Evolutionary conservation across 2,329 filamentous ascomycete species (phyloP).

Genomic region (Huntiella bhutanensis): DNA sequence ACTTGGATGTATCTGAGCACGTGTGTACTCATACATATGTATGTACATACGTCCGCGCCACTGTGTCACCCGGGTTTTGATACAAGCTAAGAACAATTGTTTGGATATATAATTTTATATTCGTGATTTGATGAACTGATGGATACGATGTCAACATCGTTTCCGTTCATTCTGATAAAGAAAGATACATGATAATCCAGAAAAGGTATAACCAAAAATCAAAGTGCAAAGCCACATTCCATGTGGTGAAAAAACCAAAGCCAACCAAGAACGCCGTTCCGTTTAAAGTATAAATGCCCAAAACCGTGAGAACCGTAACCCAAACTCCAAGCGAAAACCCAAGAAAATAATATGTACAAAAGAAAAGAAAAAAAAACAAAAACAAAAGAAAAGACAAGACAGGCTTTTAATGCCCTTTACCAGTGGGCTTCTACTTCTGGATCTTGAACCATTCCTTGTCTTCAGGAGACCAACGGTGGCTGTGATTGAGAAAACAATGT

Average conservation of each 20-base stretch:
- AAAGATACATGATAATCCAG: too few relatives aligned
- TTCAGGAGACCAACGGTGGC: slow-evolving; percentile 40
- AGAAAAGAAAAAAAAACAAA: not conserved
- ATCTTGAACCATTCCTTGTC: slow-evolving; percentile 40
- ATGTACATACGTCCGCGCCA: too few relatives aligned
- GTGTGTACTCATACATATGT: too few relatives aligned
- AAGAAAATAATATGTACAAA: not conserved
- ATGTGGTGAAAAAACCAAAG: not conserved
- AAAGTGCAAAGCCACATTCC: not conserved
- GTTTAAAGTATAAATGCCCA: too few relatives aligned
- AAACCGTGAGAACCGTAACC: too few relatives aligned
- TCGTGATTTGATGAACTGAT: too few relatives aligned
- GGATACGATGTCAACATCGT: too few relatives aligned
- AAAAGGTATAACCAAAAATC: not conserved
- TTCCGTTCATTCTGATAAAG: too few relatives aligned
- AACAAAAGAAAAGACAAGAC: not conserved
- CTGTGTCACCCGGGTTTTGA: too few relatives aligned
- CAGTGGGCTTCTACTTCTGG: slow-evolving; percentile 11
- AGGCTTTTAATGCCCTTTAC: not conserved
- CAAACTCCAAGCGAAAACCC: not conserved
- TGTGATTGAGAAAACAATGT: slow-evolving; percentile 16
- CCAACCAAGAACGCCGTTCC: not conserved
- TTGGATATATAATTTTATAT: too few relatives aligned
- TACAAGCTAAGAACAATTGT: too few relatives aligned
- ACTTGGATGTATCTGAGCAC: too few relatives aligned